Percentiles rank a stretch among this genome's conserved stretches.
Conservation (phyloP, 129 eudicot genomes). For the Saposhnikovia divaricata region DNA sequence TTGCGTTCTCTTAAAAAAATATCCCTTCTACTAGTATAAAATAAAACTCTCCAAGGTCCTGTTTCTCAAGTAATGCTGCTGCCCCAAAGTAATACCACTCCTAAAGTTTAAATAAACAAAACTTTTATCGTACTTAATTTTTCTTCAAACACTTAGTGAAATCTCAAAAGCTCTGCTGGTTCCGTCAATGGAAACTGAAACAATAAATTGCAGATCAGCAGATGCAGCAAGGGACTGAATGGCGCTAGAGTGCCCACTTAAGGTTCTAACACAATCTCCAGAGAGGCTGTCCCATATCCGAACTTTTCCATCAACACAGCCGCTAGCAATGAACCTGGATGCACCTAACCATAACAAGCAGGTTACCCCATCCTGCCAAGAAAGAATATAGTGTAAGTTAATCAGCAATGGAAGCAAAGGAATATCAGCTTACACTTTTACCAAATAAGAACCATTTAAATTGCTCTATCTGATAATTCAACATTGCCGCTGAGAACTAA, state of each 20-base stretch:
- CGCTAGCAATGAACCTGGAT: conserved; percentile 59
- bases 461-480: background rate
- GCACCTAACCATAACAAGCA: conserved; percentile 71
- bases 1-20: background rate
- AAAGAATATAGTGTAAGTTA: background rate
- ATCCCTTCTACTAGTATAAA: background rate
- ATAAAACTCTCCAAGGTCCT: background rate
- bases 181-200: conserved; percentile 60
- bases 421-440: background rate
- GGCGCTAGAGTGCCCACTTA: conserved; percentile 61
- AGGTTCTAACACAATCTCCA: conserved; percentile 56
- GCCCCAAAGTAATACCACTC: conserved; percentile 1
- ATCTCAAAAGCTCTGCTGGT: conserved; percentile 66
- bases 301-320: conserved; percentile 79
- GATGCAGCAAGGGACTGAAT: conserved; percentile 68
- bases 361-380: conserved; percentile 65
- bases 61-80: background rate
- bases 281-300: conserved; percentile 88
- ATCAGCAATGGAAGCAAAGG: background rate
- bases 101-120: background rate
- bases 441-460: background rate
- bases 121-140: background rate
- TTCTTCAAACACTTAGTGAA: conserved; percentile 14
- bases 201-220: conserved; percentile 36
- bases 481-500: background rate